Base-by-base conservation (phyloP, 257 asterid genomes). In the Nicotiana undulata region DNA sequence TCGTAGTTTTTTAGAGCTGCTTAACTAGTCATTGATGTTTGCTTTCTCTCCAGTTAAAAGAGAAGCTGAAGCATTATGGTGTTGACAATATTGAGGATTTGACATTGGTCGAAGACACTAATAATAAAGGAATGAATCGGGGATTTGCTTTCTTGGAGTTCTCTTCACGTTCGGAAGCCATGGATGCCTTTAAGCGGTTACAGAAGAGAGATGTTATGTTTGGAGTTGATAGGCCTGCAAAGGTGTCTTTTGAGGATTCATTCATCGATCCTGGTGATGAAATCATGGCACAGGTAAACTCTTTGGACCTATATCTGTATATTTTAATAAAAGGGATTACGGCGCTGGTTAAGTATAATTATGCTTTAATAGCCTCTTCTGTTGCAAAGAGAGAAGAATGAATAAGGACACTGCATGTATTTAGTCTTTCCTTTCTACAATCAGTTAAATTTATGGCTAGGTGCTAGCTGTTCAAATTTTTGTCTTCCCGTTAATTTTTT, bases 181-280 rank as follows among this genome's bases (percentile, higher is more conserved):
- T 96, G 98, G 97, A 91, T 86, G 97, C 98, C 88, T 96, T 89
- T 92, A 96, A 94, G 90, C 93, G 91, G 81, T 88, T 96, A n/a
- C 99, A 94, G 85, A 96, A 89, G 91, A 90, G 97, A 88, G 97
- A 91, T 88, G 88, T 94, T 79, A 18, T 78, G 66, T 92, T 96
- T 91, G 99, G 99, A 86, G 90, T 90, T 66, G 98, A 93, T 84
- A 90, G 96, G 88, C 97, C 96, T 13, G 99, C 97, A 67, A 96
- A 96, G 90, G 97, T 96, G 83, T 92, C 99, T 60, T 94, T 96
- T 88, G 99, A 98, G 29, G 99, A 96, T 86, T 94, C 99, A 77
- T 92, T 94, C 85, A 88, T 92, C 81, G 98, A 96, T 84, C 99
- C 99, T 31, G 98, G 98, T 81, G 98, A 94, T 86, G 98, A 96